Percentiles rank a stretch among this genome's conserved stretches.
Evolutionary conservation across 1,139 yeast genomes (phyloP).

Genomic region (Candida gigantensis): DNA sequence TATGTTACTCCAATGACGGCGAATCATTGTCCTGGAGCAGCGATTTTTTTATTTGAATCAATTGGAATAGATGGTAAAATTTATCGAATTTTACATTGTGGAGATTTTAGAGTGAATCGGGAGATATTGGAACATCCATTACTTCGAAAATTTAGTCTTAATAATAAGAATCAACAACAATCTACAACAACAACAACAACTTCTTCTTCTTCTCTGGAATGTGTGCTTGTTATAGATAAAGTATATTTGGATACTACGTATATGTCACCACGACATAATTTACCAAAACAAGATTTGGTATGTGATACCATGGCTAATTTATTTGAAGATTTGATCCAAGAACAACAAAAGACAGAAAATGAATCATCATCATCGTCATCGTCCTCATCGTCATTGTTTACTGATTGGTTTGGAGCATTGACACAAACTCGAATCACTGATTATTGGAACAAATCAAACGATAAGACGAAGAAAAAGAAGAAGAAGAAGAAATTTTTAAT

Average conservation of each 20-base stretch:
- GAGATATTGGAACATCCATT: constrained; percentile 41
- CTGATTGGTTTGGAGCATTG: constrained; percentile 40
- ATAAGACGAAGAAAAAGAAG: background rate
- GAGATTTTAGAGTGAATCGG: constrained; percentile 78
- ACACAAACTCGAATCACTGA: constrained; percentile 48
- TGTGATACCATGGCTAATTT: constrained; percentile 59
- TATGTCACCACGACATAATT: constrained; percentile 67
- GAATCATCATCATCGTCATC: too few relatives aligned
- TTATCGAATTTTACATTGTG: constrained; percentile 70
- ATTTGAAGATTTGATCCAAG: constrained; percentile 38
- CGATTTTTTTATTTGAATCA: constrained; percentile 70
- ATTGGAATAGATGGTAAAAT: constrained; percentile 23
- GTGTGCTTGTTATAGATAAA: constrained; percentile 32
- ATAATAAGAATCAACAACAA: constrained; percentile 11
- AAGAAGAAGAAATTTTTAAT: constrained; percentile 52
- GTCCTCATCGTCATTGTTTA: constrained; percentile 28
- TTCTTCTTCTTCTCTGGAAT: too few relatives aligned
- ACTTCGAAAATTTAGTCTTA: constrained; percentile 33
- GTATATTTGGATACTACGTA: constrained; percentile 89
- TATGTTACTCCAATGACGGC: constrained; percentile 74
- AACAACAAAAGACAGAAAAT: constrained; percentile 26
- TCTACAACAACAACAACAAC: too few relatives aligned
- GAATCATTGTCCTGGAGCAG: constrained; percentile 96
- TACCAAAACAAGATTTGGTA: constrained; percentile 76
- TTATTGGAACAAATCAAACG: constrained; percentile 24